A percentile compares a stretch with the other conserved stretches of the same genome.
Evolutionary conservation across 1,284 basidiomycete genomes (phyloP).

Genomic region (Ganoderma lingzhi): DNA sequence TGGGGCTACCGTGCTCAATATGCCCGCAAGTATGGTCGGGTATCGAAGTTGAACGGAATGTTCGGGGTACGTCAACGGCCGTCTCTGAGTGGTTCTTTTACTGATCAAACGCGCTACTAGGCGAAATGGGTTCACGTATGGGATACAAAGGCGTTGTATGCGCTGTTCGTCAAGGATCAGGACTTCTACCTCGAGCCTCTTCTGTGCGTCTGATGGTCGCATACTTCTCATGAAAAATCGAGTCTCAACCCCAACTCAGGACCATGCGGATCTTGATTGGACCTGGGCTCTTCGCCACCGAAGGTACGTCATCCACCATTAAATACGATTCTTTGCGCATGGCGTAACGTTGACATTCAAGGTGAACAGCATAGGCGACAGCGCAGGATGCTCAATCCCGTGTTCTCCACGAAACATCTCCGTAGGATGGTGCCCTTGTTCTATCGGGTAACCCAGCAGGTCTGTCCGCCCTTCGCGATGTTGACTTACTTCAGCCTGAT

Average conservation of each 20-base stretch:
- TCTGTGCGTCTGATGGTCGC: slow-evolving; percentile 5
- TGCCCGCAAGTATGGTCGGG: not conserved
- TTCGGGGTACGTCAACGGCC: slow-evolving; percentile 17
- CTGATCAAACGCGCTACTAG: slow-evolving; percentile 6
- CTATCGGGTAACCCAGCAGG: slow-evolving; percentile 28
- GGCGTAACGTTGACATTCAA: not conserved
- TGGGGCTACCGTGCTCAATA: not conserved
- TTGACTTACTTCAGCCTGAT: not conserved
- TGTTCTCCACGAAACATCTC: slow-evolving; percentile 32
- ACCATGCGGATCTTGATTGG: slow-evolving; percentile 21
- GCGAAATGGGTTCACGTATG: slow-evolving; percentile 31
- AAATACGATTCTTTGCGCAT: not conserved
- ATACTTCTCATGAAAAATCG: too few relatives aligned
- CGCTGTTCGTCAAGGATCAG: slow-evolving; percentile 43
- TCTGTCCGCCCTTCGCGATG: not conserved
- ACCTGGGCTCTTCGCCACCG: slow-evolving; percentile 27
- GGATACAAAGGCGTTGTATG: slow-evolving; percentile 40
- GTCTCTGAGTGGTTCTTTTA: too few relatives aligned
- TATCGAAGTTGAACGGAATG: not conserved
- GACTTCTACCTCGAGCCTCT: slow-evolving; percentile 38
- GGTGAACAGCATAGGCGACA: slow-evolving; percentile 35
- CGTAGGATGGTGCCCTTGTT: slow-evolving; percentile 28
- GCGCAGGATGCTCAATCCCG: slow-evolving; percentile 34
- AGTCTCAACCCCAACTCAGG: not conserved
- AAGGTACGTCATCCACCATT: slow-evolving; percentile 8